These are phyloP conservation scores for Yamadazyma atlantica DNA, from an alignment of 1,139 yeast genomes.

Conservation along the genomic window DNA sequence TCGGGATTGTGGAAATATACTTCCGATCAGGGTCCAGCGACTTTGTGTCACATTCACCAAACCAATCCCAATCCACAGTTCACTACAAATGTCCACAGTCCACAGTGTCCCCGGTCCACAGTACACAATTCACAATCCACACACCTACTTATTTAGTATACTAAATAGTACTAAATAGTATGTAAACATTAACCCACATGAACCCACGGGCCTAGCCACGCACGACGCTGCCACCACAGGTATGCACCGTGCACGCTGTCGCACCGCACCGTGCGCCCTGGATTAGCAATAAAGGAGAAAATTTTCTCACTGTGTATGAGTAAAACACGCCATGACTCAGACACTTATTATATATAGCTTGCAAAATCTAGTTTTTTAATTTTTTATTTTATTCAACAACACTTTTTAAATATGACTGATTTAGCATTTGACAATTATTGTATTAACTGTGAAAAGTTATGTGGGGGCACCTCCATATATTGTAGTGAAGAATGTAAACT, in stretches of 20 bases:
- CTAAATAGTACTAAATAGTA: background rate
- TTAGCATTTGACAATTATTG: slow-evolving; percentile 60
- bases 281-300: background rate
- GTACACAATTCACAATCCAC: background rate
- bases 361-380: background rate
- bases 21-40: background rate
- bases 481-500: slow-evolving; percentile 59
- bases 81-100: background rate
- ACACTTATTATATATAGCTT: background rate
- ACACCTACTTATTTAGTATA: background rate
- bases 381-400: background rate
- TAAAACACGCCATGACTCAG: slow-evolving; percentile 1
- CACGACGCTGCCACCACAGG: background rate
- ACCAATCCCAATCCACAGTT: background rate
- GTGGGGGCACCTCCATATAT: slow-evolving; percentile 52
- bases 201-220: background rate
- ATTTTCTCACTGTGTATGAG: background rate
- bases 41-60: background rate
- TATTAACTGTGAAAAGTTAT: slow-evolving; percentile 62
- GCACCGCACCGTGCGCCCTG: background rate
- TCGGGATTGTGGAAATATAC: background rate
- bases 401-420: slow-evolving; percentile 12
- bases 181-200: background rate
- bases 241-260: background rate
- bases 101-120: background rate